These are phyloP conservation scores for Cicer pinnatifidum DNA, from an alignment of 306 rosid species.

Conservation along the genomic window DNA sequence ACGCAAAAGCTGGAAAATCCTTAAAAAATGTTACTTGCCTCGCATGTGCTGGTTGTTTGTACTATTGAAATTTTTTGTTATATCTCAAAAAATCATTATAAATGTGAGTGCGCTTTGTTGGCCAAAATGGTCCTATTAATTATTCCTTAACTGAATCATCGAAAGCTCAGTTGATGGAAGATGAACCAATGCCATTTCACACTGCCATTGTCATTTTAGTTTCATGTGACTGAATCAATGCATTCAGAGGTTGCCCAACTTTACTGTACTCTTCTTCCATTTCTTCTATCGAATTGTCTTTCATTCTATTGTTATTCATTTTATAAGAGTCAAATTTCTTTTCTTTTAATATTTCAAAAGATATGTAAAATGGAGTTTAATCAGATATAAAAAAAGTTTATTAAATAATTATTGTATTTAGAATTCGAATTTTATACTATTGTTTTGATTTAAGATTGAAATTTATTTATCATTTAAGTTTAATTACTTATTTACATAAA, in stretches of 20 bases:
- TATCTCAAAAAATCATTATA: slow-evolving; percentile 1
- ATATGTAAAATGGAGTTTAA: too few species aligned
- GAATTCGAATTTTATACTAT: too few species aligned
- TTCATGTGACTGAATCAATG: slow-evolving; percentile 33
- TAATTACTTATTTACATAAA: too few species aligned
- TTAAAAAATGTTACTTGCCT: slow-evolving; percentile 35
- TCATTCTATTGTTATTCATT: not conserved
- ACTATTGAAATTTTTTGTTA: not conserved
- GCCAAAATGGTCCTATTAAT: slow-evolving; percentile 14
- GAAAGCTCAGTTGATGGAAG: slow-evolving; percentile 45
- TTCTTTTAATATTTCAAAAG: too few species aligned
- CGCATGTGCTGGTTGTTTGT: slow-evolving; percentile 44
- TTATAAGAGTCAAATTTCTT: too few species aligned
- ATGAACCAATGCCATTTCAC: slow-evolving; percentile 36
- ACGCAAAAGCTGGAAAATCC: slow-evolving; percentile 43
- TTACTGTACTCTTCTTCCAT: not conserved
- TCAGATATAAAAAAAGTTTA: too few species aligned
- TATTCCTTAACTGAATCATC: slow-evolving; percentile 27
- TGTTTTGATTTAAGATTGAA: too few species aligned
- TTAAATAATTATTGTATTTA: too few species aligned
- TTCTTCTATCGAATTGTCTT: slow-evolving; percentile 15
- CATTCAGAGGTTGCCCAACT: slow-evolving; percentile 12
- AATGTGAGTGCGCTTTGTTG: slow-evolving; percentile 44
- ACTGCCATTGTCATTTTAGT: slow-evolving; percentile 2
- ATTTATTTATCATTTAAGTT: too few species aligned